Evolutionary conservation across 2,329 filamentous ascomycete species (phyloP).

Genomic region (Seiridium cupressi): DNA sequence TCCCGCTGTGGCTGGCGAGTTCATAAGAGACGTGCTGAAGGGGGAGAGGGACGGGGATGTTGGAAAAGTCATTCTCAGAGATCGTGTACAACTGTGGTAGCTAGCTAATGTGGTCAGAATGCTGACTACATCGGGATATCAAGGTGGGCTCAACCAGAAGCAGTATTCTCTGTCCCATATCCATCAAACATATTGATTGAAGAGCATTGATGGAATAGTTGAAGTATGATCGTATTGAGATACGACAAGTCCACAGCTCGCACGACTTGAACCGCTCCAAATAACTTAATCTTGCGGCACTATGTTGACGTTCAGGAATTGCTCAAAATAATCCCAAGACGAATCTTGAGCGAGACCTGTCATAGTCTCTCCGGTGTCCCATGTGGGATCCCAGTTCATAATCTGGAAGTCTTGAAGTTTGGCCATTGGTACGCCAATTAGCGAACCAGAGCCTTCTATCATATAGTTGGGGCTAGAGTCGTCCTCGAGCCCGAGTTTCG

Average conservation of each 20-base stretch:
- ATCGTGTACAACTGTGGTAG: constrained; percentile 23
- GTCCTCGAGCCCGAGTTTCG: background rate
- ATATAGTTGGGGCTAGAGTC: too few species aligned
- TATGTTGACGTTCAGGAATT: background rate
- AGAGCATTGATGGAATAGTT: too few species aligned
- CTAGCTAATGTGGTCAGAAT: background rate
- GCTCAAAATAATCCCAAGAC: constrained; percentile 3
- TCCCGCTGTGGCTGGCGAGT: constrained; percentile 20
- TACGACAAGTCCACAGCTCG: background rate
- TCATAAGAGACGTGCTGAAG: constrained; percentile 23
- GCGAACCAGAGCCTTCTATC: background rate
- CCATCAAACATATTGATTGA: too few species aligned
- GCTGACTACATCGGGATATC: background rate
- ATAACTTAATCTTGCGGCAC: background rate
- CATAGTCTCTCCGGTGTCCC: background rate
- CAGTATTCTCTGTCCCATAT: too few species aligned
- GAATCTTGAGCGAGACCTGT: constrained; percentile 3
- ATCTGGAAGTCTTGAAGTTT: background rate
- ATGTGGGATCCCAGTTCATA: background rate
- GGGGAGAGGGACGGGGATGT: constrained; percentile 23
- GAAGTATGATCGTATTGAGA: background rate
- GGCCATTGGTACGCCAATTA: background rate
- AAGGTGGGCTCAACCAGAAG: too few species aligned
- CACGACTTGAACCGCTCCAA: background rate
- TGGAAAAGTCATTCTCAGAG: constrained; percentile 20